phyloP scores from a whole-genome alignment of 352 stramenopile species.

The Pythium biforme region DNA sequence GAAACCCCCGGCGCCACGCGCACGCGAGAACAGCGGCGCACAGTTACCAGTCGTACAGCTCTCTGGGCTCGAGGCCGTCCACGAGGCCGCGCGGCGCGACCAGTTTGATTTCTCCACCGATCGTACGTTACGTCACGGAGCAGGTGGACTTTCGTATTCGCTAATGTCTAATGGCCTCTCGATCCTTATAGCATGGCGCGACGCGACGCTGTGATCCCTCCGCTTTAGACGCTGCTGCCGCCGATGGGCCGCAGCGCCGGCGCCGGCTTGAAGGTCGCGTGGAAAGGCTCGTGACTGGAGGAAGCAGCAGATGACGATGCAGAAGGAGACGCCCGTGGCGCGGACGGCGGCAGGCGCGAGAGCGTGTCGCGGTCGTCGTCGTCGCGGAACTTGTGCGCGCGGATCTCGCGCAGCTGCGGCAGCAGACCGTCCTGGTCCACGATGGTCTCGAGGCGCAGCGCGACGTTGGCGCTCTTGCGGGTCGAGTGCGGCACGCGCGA shows the following conservation, averaged over 20 bases:
- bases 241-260: conserved; percentile 20
- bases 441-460: conserved; percentile 56
- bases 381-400: conserved; percentile 48
- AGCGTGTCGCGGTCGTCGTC: conserved; percentile 20
- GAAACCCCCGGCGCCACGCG: not conserved
- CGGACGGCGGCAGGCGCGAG: not conserved
- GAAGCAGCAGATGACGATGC: not conserved
- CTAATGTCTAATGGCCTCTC: no score
- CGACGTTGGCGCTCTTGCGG: conserved; percentile 59
- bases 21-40: not conserved
- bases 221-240: not conserved
- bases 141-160: no score
- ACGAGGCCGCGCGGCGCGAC: conserved; percentile 24
- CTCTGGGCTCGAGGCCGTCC: conserved; percentile 26
- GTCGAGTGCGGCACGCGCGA: conserved; percentile 55
- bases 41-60: conserved; percentile 23
- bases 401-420: conserved; percentile 52
- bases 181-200: conserved; percentile 14
- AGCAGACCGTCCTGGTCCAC: conserved; percentile 59
- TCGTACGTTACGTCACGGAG: no score
- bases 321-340: not conserved
- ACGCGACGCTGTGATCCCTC: not conserved
- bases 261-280: conserved; percentile 23
- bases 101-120: conserved; percentile 28
- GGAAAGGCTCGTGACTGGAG: conserved; percentile 13